Conservation (phyloP, 768 basidiomycete genomes). For the Gautieria morchelliformis region DNA sequence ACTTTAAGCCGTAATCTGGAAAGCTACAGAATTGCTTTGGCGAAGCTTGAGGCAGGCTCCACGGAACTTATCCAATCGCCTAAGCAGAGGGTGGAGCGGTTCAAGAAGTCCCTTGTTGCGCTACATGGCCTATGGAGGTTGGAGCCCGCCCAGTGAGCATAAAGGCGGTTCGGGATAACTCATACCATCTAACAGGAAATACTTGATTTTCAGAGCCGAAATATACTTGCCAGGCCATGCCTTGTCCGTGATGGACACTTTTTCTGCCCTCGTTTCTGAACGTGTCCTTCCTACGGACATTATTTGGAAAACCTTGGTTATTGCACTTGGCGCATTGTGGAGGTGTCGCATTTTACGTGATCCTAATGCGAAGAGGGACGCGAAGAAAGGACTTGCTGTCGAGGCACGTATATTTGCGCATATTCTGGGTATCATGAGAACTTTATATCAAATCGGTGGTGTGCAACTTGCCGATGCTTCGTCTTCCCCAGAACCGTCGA, state of each 20-base stretch:
- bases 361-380: slow-evolving; percentile 6
- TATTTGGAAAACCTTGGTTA: slow-evolving; percentile 63
- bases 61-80: slow-evolving; percentile 32
- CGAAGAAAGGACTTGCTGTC: slow-evolving; percentile 24
- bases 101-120: slow-evolving; percentile 68
- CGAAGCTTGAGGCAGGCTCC: slow-evolving; percentile 26
- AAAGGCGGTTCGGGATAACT: slow-evolving; percentile 7
- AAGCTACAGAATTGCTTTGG: slow-evolving; percentile 15
- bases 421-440: slow-evolving; percentile 52
- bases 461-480: slow-evolving; percentile 47
- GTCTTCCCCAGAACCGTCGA: slow-evolving; percentile 3
- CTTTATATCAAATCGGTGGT: slow-evolving; percentile 56
- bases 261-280: slow-evolving; percentile 51
- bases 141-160: slow-evolving; percentile 45
- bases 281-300: slow-evolving; percentile 67
- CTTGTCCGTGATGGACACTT: slow-evolving; percentile 41
- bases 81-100: slow-evolving; percentile 45
- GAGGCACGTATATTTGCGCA: slow-evolving; percentile 64
- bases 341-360: slow-evolving; percentile 69
- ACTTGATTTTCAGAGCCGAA: slow-evolving; percentile 32
- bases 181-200: slow-evolving; percentile 9
- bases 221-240: slow-evolving; percentile 38
- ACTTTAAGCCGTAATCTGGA: slow-evolving; percentile 36
- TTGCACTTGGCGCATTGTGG: slow-evolving; percentile 78
- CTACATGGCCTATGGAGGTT: slow-evolving; percentile 68